These are phyloP conservation scores for Kernera saxatilis DNA, from an alignment of 345 rosid genomes.

Conservation along the genomic window DNA sequence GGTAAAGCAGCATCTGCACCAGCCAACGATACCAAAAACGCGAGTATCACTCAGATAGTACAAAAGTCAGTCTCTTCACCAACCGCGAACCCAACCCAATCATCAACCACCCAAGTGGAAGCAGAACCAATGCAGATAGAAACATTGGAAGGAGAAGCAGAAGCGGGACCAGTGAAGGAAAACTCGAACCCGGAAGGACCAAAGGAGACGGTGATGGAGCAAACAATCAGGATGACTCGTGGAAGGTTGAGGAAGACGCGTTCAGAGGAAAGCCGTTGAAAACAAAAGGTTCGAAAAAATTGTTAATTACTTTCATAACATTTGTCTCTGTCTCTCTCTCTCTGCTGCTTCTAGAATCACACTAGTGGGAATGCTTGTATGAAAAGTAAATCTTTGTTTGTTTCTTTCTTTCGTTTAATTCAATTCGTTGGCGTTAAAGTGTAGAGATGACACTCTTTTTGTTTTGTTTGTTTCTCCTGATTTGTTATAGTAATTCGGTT, in stretches of 20 bases:
- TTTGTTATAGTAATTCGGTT: background rate
- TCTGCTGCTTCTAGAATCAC: conserved; percentile 6
- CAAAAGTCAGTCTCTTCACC: conserved; percentile 41
- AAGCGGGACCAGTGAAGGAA: conserved; percentile 31
- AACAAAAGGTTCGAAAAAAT: background rate
- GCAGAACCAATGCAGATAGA: conserved; percentile 48
- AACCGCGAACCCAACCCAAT: conserved; percentile 29
- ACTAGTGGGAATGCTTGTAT: conserved; percentile 16
- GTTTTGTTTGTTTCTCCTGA: conserved; percentile 5
- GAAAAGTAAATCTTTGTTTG: conserved; percentile 19
- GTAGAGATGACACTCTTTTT: background rate
- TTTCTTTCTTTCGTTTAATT: background rate
- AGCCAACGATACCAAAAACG: conserved; percentile 21
- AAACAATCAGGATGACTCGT: conserved; percentile 40
- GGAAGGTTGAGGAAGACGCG: conserved; percentile 48
- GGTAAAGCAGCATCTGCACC: conserved; percentile 33
- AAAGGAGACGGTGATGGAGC: conserved; percentile 55
- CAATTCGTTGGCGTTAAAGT: conserved; percentile 4
- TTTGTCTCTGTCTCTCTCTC: background rate
- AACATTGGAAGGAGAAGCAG: conserved; percentile 30
- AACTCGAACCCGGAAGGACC: conserved; percentile 33
- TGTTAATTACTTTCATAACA: conserved; percentile 8
- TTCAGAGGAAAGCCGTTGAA: conserved; percentile 35
- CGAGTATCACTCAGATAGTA: conserved; percentile 27
- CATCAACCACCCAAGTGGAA: conserved; percentile 34